phyloP scores from a whole-genome alignment of 768 basidiomycete species.

The Calocybe indica region DNA sequence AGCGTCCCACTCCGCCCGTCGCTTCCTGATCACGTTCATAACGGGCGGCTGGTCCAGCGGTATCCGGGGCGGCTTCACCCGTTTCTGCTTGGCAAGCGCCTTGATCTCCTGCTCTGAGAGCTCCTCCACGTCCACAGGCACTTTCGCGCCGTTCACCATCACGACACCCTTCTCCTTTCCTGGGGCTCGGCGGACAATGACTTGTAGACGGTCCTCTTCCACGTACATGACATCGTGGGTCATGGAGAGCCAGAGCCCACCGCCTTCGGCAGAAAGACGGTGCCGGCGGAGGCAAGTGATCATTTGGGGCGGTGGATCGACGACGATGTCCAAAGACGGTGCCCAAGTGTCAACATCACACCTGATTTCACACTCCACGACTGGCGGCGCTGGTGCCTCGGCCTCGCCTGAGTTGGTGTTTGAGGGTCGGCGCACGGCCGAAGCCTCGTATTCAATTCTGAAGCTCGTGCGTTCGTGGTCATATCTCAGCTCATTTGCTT shows the following conservation, averaged over 20 bases:
- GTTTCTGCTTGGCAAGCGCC: slow-evolving; percentile 73
- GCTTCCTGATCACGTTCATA: slow-evolving; percentile 58
- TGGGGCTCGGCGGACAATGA: slow-evolving; percentile 71
- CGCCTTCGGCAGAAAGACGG: slow-evolving; percentile 78
- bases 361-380: slow-evolving; percentile 84
- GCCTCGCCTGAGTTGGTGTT: slow-evolving; percentile 16
- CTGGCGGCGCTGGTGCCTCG: slow-evolving; percentile 30
- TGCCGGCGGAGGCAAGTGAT: slow-evolving; percentile 84
- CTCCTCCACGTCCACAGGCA: slow-evolving; percentile 85
- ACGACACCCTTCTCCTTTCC: slow-evolving; percentile 78
- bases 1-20: slow-evolving; percentile 69
- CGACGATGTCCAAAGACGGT: slow-evolving; percentile 74
- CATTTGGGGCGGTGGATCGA: slow-evolving; percentile 86
- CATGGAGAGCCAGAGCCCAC: slow-evolving; percentile 91
- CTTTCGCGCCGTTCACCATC: slow-evolving; percentile 84
- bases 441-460: slow-evolving; percentile 78
- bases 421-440: slow-evolving; percentile 38
- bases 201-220: slow-evolving; percentile 69
- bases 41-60: slow-evolving; percentile 94
- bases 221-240: slow-evolving; percentile 79
- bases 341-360: slow-evolving; percentile 93
- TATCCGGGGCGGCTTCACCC: slow-evolving; percentile 78
- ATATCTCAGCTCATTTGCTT: slow-evolving; percentile 67
- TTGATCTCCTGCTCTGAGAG: slow-evolving; percentile 85
- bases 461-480: slow-evolving; percentile 83